phyloP scores from a whole-genome alignment of 768 basidiomycete genomes.

The Termitomyces sp. region DNA sequence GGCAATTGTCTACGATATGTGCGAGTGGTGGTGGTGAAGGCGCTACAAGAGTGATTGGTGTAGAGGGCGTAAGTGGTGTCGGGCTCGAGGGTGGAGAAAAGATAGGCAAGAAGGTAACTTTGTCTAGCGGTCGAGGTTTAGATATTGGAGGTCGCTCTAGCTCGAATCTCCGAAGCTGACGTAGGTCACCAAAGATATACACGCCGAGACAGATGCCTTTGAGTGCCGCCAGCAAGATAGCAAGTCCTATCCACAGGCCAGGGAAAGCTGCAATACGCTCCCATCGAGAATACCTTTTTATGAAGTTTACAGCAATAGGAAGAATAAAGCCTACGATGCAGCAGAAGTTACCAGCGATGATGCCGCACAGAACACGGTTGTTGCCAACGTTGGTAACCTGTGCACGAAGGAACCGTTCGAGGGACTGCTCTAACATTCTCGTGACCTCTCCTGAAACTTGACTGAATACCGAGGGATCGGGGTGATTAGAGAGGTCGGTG shows the following conservation, averaged over 20 bases:
- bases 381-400: slow-evolving; percentile 72
- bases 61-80: slow-evolving; percentile 10
- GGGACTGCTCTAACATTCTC: slow-evolving; percentile 55
- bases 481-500: slow-evolving; percentile 40
- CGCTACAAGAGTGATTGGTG: slow-evolving; percentile 15
- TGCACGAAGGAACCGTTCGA: slow-evolving; percentile 60
- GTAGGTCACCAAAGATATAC: slow-evolving; percentile 73
- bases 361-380: slow-evolving; percentile 62
- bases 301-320: slow-evolving; percentile 43
- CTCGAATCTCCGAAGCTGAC: slow-evolving; percentile 75
- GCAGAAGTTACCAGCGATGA: slow-evolving; percentile 53
- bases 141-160: slow-evolving; percentile 66
- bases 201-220: slow-evolving; percentile 76
- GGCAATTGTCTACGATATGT: slow-evolving; percentile 16
- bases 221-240: slow-evolving; percentile 53
- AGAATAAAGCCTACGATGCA: slow-evolving; percentile 40
- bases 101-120: slow-evolving; percentile 18
- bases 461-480: slow-evolving; percentile 59
- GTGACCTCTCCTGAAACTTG: slow-evolving; percentile 54
- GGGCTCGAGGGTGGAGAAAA: slow-evolving; percentile 13
- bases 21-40: slow-evolving; percentile 24
- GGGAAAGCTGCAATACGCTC: slow-evolving; percentile 55
- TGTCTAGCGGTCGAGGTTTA: slow-evolving; percentile 32
- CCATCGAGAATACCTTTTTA: slow-evolving; percentile 44
- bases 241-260: slow-evolving; percentile 65